Evolutionary conservation across 2,329 filamentous ascomycete species (phyloP).

Genomic region (Aspergillus ruber): DNA sequence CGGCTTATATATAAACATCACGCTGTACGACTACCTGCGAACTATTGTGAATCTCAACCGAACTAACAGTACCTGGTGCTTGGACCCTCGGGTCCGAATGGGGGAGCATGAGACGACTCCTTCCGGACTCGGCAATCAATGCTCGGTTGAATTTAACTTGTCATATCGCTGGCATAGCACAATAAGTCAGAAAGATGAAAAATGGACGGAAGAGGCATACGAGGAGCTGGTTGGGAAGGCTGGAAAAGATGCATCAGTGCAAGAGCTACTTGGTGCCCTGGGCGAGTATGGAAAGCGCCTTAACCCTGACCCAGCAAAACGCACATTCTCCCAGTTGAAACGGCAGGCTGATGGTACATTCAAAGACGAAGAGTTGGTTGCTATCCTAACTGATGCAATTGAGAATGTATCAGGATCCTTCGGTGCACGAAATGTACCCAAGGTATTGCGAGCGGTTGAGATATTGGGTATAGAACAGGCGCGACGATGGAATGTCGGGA

Average conservation of each 20-base stretch:
- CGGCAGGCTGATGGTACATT: conserved; percentile 1
- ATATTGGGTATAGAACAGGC: conserved; percentile 5
- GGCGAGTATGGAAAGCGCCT: not conserved
- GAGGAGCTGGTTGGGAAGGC: not conserved
- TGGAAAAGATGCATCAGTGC: not conserved
- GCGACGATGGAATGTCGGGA: conserved; percentile 2
- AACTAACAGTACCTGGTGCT: not conserved
- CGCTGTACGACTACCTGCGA: not conserved
- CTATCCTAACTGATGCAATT: not conserved
- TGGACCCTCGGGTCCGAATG: not conserved
- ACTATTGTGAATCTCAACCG: not conserved
- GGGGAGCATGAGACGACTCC: not conserved
- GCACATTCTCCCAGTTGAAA: conserved; percentile 5
- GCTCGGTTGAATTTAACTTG: not conserved
- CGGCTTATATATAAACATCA: conserved; percentile 26
- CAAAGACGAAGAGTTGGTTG: conserved; percentile 2
- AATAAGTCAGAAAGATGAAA: not conserved
- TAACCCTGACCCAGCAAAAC: not conserved
- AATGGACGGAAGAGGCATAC: not conserved
- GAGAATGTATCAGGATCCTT: conserved; percentile 1
- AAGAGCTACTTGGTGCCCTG: not conserved
- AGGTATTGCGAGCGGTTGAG: not conserved
- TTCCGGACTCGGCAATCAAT: not conserved
- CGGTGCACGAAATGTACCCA: not conserved
- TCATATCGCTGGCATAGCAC: not conserved